phyloP scores from a whole-genome alignment of 2,329 filamentous ascomycete genomes.

The Penicillium crustosum region DNA sequence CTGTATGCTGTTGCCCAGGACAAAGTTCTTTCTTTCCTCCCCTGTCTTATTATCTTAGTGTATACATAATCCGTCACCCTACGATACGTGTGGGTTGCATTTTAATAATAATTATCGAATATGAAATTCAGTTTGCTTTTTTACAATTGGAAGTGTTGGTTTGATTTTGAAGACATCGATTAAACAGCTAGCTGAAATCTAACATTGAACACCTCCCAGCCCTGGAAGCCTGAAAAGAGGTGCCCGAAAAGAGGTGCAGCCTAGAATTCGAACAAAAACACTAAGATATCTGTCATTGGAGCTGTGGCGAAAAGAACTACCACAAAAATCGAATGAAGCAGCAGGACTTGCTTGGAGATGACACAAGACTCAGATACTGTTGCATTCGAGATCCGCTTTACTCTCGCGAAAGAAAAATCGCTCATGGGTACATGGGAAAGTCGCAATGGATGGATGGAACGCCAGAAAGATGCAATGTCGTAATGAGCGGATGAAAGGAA shows the following conservation, averaged over 20 bases:
- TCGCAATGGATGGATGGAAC: conserved; percentile 11
- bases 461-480: conserved; percentile 19
- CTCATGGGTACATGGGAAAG: conserved; percentile 3
- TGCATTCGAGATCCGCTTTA: neutral
- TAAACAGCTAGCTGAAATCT: neutral
- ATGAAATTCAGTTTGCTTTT: conserved; percentile 1
- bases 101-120: conserved; percentile 4
- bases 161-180: neutral
- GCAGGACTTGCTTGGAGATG: neutral
- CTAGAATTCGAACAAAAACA: neutral
- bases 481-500: conserved; percentile 6
- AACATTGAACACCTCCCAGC: neutral
- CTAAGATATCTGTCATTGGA: neutral
- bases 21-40: neutral
- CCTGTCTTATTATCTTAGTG: conserved; percentile 3
- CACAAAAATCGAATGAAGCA: neutral
- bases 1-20: neutral
- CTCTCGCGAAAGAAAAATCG: neutral
- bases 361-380: neutral
- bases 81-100: neutral
- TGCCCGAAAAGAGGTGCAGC: too few species aligned
- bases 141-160: neutral
- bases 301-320: neutral
- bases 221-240: too few species aligned
- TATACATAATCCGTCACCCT: conserved; percentile 5